Evolutionary conservation across 805 yeast species (phyloP).

Genomic region (Metschnikowia koreensis): DNA sequence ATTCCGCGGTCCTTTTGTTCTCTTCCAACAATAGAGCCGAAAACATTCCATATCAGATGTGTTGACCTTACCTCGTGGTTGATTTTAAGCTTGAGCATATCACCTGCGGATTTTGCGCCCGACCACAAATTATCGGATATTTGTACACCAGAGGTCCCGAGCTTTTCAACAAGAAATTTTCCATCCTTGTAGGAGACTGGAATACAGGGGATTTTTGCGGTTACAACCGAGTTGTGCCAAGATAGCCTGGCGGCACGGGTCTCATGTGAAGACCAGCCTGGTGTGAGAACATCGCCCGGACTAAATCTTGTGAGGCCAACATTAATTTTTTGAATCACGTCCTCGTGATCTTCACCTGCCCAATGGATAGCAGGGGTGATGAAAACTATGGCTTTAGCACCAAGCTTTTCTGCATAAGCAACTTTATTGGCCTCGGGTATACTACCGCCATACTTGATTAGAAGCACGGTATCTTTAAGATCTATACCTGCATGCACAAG

Average conservation of each 20-base stretch:
- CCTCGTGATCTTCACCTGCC: conserved; percentile 25
- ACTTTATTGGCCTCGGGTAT: conserved; percentile 39
- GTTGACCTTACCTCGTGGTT: conserved; percentile 45
- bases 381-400: conserved; percentile 68
- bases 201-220: conserved; percentile 72
- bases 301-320: conserved; percentile 58
- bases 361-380: conserved; percentile 38
- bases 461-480: conserved; percentile 49
- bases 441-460: conserved; percentile 57
- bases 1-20: conserved; percentile 76
- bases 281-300: conserved; percentile 78
- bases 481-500: conserved; percentile 39
- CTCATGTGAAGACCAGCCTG: conserved; percentile 63
- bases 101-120: conserved; percentile 22
- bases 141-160: conserved; percentile 24
- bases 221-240: conserved; percentile 47
- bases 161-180: conserved; percentile 30
- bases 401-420: conserved; percentile 50
- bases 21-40: conserved; percentile 74
- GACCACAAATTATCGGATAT: conserved; percentile 29
- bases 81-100: conserved; percentile 26
- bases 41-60: conserved; percentile 75
- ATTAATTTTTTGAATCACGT: conserved; percentile 51
- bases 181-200: conserved; percentile 80
- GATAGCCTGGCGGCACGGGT: conserved; percentile 38